Evolutionary conservation across 2,329 filamentous ascomycete genomes (phyloP).

Genomic region (Cyanodermella asteris): DNA sequence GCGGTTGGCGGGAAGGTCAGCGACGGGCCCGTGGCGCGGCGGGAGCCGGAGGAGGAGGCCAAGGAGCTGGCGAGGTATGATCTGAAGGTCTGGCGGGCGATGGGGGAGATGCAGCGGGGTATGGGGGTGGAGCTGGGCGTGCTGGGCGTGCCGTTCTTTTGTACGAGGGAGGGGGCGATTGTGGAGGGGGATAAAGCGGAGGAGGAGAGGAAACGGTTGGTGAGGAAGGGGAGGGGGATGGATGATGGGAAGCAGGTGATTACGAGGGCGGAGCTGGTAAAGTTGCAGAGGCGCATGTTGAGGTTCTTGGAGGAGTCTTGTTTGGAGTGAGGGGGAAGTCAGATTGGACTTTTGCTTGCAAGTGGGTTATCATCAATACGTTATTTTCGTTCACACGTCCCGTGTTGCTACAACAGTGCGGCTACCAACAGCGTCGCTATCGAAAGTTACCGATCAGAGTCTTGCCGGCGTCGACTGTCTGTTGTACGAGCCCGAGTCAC

Average conservation of each 20-base stretch:
- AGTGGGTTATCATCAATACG: too few species aligned
- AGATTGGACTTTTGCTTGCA: too few species aligned
- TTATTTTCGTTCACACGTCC: too few species aligned
- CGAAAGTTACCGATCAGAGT: too few species aligned
- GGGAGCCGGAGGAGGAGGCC: slow-evolving; percentile 26
- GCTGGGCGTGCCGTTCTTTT: slow-evolving; percentile 40
- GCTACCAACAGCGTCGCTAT: too few species aligned
- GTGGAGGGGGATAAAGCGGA: slow-evolving; percentile 11
- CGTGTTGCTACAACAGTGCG: too few species aligned
- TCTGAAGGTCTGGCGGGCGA: slow-evolving; percentile 38
- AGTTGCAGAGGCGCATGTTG: slow-evolving; percentile 26
- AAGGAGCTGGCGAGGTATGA: slow-evolving; percentile 37
- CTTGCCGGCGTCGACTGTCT: too few species aligned
- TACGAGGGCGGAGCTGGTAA: slow-evolving; percentile 19
- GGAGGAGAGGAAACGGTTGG: slow-evolving; percentile 5
- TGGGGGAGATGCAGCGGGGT: slow-evolving; percentile 34
- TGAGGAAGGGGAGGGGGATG: slow-evolving; percentile 5
- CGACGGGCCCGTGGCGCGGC: slow-evolving; percentile 1
- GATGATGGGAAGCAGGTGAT: slow-evolving; percentile 9
- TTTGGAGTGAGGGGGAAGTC: slow-evolving; percentile 9
- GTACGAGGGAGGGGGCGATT: slow-evolving; percentile 24
- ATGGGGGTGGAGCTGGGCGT: slow-evolving; percentile 32
- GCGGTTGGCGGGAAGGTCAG: slow-evolving; percentile 1
- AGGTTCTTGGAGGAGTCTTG: slow-evolving; percentile 29
- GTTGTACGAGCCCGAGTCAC: too few species aligned